These are phyloP conservation scores for Mortierella sp. DNA, from an alignment of 371 early-diverging fungal species.

Conservation along the genomic window DNA sequence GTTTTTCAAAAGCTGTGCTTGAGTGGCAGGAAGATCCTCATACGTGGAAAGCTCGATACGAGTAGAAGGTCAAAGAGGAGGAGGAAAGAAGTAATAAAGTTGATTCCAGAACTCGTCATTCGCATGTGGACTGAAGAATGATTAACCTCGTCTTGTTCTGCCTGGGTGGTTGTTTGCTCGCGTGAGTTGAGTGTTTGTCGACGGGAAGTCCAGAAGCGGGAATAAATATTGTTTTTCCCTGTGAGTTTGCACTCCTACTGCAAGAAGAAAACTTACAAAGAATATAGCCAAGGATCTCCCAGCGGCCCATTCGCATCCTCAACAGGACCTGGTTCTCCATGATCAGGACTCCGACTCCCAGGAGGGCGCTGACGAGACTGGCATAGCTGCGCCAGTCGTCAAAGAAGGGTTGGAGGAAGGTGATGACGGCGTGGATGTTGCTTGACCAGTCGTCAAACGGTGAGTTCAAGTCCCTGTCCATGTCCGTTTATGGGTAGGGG, in stretches of 20 bases:
- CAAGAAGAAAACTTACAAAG: constrained; percentile 36
- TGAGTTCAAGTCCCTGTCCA: constrained; percentile 29
- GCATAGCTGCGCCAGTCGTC: constrained; percentile 57
- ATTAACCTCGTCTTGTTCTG: not conserved
- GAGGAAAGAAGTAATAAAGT: not conserved
- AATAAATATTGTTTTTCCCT: not conserved
- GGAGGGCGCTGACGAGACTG: constrained; percentile 35
- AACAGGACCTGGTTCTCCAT: constrained; percentile 57
- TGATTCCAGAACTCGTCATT: not conserved
- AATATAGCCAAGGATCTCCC: constrained; percentile 52
- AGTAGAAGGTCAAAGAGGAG: not conserved
- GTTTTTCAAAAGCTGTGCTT: not conserved
- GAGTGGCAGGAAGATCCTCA: not conserved
- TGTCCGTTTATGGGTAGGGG: constrained; percentile 8
- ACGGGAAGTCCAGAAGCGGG: not conserved
- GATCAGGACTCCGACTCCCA: constrained; percentile 54
- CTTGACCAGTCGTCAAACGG: constrained; percentile 56
- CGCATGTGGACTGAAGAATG: not conserved
- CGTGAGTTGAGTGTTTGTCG: not conserved
- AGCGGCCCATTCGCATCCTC: constrained; percentile 54
- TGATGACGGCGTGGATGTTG: constrained; percentile 56
- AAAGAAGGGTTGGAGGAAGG: constrained; percentile 53
- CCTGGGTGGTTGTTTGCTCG: not conserved
- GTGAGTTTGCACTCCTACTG: not conserved
- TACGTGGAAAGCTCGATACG: not conserved